These are phyloP conservation scores for Buddleja alternifolia DNA, from an alignment of 257 asterid species.

Conservation along the genomic window DNA sequence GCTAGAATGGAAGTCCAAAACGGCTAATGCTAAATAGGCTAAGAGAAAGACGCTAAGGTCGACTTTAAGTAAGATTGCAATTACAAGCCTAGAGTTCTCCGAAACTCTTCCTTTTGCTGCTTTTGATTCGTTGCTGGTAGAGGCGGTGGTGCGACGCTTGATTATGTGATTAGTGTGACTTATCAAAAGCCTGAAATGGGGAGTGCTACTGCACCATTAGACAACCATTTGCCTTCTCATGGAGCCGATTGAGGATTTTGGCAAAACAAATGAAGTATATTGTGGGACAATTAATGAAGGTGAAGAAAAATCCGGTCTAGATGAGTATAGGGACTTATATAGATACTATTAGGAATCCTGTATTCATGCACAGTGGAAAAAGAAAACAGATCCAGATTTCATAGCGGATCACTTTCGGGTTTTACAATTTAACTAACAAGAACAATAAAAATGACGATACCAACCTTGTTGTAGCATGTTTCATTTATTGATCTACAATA, in stretches of 20 bases:
- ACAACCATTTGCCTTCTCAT: conserved; percentile 49
- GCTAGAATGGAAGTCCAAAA: conserved; percentile 58
- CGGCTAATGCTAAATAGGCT: conserved; percentile 42
- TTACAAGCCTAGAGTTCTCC: conserved; percentile 78
- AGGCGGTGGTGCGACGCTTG: conserved; percentile 81
- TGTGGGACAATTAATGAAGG: background rate
- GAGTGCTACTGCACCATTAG: conserved; percentile 20
- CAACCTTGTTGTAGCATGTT: too few species aligned
- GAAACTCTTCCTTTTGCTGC: conserved; percentile 96
- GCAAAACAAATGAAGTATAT: too few species aligned
- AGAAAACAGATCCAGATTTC: too few species aligned
- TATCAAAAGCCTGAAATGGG: conserved; percentile 33
- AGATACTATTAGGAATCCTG: background rate
- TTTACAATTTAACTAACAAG: too few species aligned
- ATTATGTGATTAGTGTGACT: conserved; percentile 28
- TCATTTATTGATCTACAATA: too few species aligned
- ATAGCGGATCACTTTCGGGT: too few species aligned
- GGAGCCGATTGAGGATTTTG: conserved; percentile 39
- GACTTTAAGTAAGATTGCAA: conserved; percentile 70
- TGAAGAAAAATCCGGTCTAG: too few species aligned
- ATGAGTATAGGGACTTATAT: background rate
- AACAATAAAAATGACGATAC: too few species aligned
- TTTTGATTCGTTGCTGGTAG: conserved; percentile 83
- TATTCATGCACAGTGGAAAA: too few species aligned
- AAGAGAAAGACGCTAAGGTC: conserved; percentile 62